phyloP scores from a whole-genome alignment of 2,329 filamentous ascomycete species.

The Cercospora sp. region DNA sequence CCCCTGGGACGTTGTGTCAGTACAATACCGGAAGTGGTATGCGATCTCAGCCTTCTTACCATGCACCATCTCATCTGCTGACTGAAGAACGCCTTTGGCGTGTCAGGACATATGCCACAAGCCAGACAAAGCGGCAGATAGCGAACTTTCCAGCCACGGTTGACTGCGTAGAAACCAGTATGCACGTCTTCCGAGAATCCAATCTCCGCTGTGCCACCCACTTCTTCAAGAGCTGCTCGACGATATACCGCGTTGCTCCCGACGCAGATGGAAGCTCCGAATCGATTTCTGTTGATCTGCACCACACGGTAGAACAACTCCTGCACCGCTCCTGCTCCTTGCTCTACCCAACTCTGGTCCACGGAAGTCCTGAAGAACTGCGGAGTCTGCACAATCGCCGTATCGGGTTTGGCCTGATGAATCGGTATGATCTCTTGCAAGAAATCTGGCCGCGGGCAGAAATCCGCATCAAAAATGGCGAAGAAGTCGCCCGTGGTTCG shows the following conservation, averaged over 20 bases:
- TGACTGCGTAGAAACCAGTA: conserved; percentile 47
- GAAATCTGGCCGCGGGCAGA: conserved; percentile 48
- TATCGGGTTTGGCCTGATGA: conserved; percentile 44
- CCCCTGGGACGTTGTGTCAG: conserved; percentile 27
- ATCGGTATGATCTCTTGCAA: conserved; percentile 45
- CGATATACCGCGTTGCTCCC: conserved; percentile 49
- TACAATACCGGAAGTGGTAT: neutral
- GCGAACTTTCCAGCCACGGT: conserved; percentile 48
- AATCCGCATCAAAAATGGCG: conserved; percentile 48
- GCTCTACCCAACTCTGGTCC: conserved; percentile 49
- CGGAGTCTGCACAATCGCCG: conserved; percentile 47
- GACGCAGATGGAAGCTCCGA: conserved; percentile 48
- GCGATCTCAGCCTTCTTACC: conserved; percentile 2
- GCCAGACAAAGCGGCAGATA: conserved; percentile 47
- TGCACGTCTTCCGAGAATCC: conserved; percentile 50
- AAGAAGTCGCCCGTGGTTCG: conserved; percentile 46
- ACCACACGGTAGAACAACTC: conserved; percentile 50
- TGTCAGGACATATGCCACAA: conserved; percentile 48
- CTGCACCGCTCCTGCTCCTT: conserved; percentile 47
- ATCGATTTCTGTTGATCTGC: conserved; percentile 46
- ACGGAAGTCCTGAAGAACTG: conserved; percentile 46
- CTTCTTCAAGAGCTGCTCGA: conserved; percentile 43
- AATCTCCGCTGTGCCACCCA: conserved; percentile 48
- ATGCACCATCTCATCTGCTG: conserved; percentile 51
- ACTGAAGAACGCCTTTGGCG: conserved; percentile 47